Evolutionary conservation across 2,329 filamentous ascomycete genomes (phyloP).

Genomic region (Truncatella angustata): DNA sequence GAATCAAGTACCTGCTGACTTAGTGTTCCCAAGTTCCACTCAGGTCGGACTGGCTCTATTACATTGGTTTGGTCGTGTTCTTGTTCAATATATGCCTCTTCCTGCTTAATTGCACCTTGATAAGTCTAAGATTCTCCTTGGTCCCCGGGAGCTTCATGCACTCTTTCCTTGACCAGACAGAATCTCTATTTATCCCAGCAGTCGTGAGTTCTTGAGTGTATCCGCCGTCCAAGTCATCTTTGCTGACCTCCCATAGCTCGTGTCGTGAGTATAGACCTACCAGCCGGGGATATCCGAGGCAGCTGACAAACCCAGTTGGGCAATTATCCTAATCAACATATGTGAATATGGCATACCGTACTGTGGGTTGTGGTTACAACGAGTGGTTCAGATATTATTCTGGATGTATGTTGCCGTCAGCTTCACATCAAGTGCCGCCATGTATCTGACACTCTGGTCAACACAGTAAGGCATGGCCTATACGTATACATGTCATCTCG

Average conservation of each 20-base stretch:
- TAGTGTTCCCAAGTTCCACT: constrained; percentile 43
- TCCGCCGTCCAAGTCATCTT: background rate
- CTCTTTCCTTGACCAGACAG: constrained; percentile 74
- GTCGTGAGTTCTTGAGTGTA: constrained; percentile 41
- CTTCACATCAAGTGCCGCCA: constrained; percentile 63
- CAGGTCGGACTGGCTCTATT: constrained; percentile 52
- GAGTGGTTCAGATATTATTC: constrained; percentile 63
- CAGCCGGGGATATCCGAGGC: too few species aligned
- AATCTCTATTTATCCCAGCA: constrained; percentile 75
- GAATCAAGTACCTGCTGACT: background rate
- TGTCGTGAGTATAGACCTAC: constrained; percentile 15
- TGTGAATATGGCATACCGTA: constrained; percentile 71
- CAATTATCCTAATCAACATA: constrained; percentile 75
- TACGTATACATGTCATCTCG: background rate
- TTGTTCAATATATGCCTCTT: constrained; percentile 64
- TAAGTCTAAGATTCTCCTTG: constrained; percentile 66
- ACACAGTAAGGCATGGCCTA: constrained; percentile 41
- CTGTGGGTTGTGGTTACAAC: constrained; percentile 60
- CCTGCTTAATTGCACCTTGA: constrained; percentile 59
- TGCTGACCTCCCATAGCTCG: constrained; percentile 8
- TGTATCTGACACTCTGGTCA: constrained; percentile 73
- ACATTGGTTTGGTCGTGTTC: constrained; percentile 60
- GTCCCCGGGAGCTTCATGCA: constrained; percentile 68
- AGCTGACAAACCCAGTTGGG: constrained; percentile 48
- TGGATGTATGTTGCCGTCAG: constrained; percentile 72